Evolutionary conservation across 225 moss, liverwort and hornwort species (phyloP).

Genomic region (Physcomitrium patens): DNA sequence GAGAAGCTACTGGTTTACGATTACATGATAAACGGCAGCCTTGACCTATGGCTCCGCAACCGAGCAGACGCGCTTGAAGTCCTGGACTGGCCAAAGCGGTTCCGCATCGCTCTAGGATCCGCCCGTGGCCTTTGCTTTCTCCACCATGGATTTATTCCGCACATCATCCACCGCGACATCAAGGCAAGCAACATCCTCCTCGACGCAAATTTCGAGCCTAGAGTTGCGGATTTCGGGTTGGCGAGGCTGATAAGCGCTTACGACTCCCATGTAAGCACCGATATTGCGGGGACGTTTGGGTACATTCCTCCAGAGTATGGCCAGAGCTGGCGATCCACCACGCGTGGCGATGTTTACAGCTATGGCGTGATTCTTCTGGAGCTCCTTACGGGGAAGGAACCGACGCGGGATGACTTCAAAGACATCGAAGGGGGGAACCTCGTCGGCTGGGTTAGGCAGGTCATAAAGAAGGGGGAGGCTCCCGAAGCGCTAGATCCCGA

Average conservation of each 20-base stretch:
- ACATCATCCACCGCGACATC: slow-evolving; percentile 47
- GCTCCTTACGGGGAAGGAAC: slow-evolving; percentile 42
- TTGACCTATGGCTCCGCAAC: slow-evolving; percentile 41
- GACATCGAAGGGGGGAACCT: slow-evolving; percentile 41
- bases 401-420: slow-evolving; percentile 42
- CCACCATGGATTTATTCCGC: slow-evolving; percentile 42
- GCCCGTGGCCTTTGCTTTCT: slow-evolving; percentile 36
- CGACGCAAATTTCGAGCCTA: slow-evolving; percentile 35
- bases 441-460: slow-evolving; percentile 37
- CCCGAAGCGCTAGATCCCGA: slow-evolving; percentile 28
- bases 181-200: slow-evolving; percentile 44
- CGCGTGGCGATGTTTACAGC: slow-evolving; percentile 45
- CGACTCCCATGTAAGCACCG: slow-evolving; percentile 39
- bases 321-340: slow-evolving; percentile 43
- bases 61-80: slow-evolving; percentile 38
- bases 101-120: slow-evolving; percentile 38
- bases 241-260: slow-evolving; percentile 42
- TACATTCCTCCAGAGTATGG: slow-evolving; percentile 45
- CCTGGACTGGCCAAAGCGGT: slow-evolving; percentile 40
- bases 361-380: slow-evolving; percentile 43
- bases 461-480: slow-evolving; percentile 35
- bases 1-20: slow-evolving; percentile 44
- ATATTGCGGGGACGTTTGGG: slow-evolving; percentile 41
- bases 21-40: slow-evolving; percentile 41
- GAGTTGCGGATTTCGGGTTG: slow-evolving; percentile 39